Evolutionary conservation across 129 eudicot genomes (phyloP).

Genomic region (Rutidosis leptorrhynchoides): DNA sequence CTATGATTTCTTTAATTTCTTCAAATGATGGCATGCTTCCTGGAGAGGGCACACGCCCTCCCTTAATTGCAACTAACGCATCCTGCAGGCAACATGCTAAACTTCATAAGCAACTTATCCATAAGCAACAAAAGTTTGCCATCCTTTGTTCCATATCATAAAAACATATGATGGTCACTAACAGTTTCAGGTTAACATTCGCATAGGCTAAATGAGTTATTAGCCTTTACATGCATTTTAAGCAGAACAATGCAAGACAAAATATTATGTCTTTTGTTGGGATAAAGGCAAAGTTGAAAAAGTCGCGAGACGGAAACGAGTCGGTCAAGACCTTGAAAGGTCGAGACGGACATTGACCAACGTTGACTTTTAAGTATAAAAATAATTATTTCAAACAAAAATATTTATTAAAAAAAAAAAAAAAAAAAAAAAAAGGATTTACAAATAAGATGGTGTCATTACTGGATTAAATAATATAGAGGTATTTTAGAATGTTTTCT

Average conservation of each 20-base stretch:
- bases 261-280: too few species aligned
- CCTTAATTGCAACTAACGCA: constrained; percentile 72
- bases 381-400: too few species aligned
- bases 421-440: too few species aligned
- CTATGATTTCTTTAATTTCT: constrained; percentile 78
- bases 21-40: constrained; percentile 98
- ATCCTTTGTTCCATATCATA: neutral
- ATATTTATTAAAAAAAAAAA: too few species aligned
- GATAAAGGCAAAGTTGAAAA: too few species aligned
- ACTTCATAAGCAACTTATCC: constrained; percentile 11
- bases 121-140: neutral
- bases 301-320: too few species aligned
- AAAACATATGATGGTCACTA: neutral
- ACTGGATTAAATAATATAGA: too few species aligned
- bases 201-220: neutral
- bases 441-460: too few species aligned
- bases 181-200: neutral
- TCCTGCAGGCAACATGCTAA: constrained; percentile 48
- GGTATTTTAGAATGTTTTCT: too few species aligned
- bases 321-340: too few species aligned
- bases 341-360: too few species aligned
- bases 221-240: neutral
- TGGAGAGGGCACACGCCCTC: constrained; percentile 86
- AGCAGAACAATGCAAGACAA: neutral
- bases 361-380: too few species aligned